phyloP scores from a whole-genome alignment of 495 filamentous ascomycete genomes.

The Thozetella sp. region DNA sequence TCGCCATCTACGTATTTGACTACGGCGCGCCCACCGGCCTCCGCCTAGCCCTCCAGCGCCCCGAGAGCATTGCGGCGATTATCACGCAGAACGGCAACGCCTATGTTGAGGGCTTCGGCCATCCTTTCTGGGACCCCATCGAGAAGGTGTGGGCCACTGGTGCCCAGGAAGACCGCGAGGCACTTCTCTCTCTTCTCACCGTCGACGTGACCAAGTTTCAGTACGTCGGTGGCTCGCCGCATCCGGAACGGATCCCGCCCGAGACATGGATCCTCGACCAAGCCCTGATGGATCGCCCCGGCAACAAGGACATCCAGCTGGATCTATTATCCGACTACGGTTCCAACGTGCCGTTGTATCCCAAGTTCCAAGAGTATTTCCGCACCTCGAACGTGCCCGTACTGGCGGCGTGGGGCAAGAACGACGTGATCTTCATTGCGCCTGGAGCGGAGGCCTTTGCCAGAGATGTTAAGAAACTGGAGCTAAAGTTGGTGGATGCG shows the following conservation, averaged over 20 bases:
- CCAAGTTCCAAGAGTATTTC: slow-evolving; percentile 62
- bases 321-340: slow-evolving; percentile 61
- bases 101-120: slow-evolving; percentile 58
- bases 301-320: slow-evolving; percentile 58
- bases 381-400: slow-evolving; percentile 53
- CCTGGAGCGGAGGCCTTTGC: slow-evolving; percentile 63
- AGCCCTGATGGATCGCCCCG: slow-evolving; percentile 48
- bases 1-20: slow-evolving; percentile 66
- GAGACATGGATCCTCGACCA: slow-evolving; percentile 54
- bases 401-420: slow-evolving; percentile 64
- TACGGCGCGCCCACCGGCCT: slow-evolving; percentile 64
- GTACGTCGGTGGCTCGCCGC: slow-evolving; percentile 51
- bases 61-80: slow-evolving; percentile 50
- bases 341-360: slow-evolving; percentile 56
- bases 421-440: slow-evolving; percentile 58
- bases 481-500: slow-evolving; percentile 55
- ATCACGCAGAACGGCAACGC: slow-evolving; percentile 68
- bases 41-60: slow-evolving; percentile 51
- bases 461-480: slow-evolving; percentile 51
- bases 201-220: slow-evolving; percentile 54
- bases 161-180: slow-evolving; percentile 32
- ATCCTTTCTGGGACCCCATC: slow-evolving; percentile 55
- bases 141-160: slow-evolving; percentile 48
- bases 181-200: slow-evolving; percentile 40
- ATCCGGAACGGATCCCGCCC: slow-evolving; percentile 41